Evolutionary conservation across 1,284 basidiomycete species (phyloP), one percentile per base, ranked within the genome.

Genomic region (Heterobasidion annosum): DNA sequence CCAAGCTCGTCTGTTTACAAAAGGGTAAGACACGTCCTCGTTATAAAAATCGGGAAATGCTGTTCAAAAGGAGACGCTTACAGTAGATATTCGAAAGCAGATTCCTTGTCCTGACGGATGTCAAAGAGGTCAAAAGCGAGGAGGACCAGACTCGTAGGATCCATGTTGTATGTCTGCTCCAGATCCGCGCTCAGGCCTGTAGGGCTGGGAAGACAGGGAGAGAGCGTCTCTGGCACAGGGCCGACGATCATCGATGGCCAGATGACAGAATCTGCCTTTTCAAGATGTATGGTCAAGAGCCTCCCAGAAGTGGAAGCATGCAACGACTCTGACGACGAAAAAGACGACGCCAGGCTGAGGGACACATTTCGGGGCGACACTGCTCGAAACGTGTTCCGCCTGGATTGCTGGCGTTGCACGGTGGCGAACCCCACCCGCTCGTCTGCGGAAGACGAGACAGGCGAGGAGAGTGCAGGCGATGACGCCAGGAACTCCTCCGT

Each of bases 61-160:
- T 25, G 4, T 25, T 59, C 3, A 34, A 9, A 48, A 16, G 49
- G 44, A 56, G 8, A 34, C 19, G 75, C 87, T 66, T 65, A 87
- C 88, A 88, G 67, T 60, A 90, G 87, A 60, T 78, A 88, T 69
- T 89, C 88, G 61, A 91, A 90, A 2, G 88, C 87, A 56, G 82
- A 83, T 43, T 85, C 82, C 57, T 77, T 81, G 50, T 86, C 78
- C 62, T 82, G 82, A 50, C 85, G 75, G 52, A 89, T 85, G 64
- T 90, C 86, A 48, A 79, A 75, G 51, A 83, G 63, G 60, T 90
- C 88, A 47, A 88, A 70, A 7, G 77, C 87, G 54, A 81, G 75
- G 51, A 89, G 68, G 1, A 83, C 79, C 25, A 91, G 69, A 64
- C 86, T 89, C 12, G 88, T 90, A 1, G 88, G 82, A 64, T 91